Conservation (phyloP, 495 filamentous ascomycete species). For the Xylaria longipes region DNA sequence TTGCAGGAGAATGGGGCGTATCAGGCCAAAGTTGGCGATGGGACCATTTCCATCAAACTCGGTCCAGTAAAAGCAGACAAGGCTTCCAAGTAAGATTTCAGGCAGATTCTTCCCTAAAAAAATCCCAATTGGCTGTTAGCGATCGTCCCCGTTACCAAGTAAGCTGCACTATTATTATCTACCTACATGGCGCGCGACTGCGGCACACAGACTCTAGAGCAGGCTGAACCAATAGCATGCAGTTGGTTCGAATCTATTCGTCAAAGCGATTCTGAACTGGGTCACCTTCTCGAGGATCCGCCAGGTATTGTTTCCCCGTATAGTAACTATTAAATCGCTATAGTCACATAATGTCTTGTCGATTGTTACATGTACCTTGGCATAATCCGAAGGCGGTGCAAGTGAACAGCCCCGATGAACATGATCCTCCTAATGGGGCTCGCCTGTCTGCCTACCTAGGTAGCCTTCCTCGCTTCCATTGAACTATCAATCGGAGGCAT, state of each 20-base stretch:
- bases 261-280: neutral
- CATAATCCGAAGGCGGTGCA: too few relatives aligned
- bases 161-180: neutral
- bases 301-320: neutral
- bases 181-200: neutral
- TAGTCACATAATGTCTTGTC: too few relatives aligned
- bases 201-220: neutral
- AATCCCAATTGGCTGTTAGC: neutral
- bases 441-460: too few relatives aligned
- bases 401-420: too few relatives aligned
- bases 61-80: constrained; percentile 12
- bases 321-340: neutral
- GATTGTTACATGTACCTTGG: too few relatives aligned
- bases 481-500: too few relatives aligned
- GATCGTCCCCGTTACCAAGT: neutral
- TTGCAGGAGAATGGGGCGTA: constrained; percentile 77
- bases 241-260: neutral
- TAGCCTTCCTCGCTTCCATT: too few relatives aligned
- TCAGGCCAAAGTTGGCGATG: constrained; percentile 51
- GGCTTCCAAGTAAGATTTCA: constrained; percentile 1
- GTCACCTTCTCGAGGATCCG: neutral
- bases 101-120: neutral
- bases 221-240: neutral
- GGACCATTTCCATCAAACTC: constrained; percentile 23
- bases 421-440: too few relatives aligned